Conservation (phyloP, 1,284 basidiomycete species). For the Trametes polyzona region DNA sequence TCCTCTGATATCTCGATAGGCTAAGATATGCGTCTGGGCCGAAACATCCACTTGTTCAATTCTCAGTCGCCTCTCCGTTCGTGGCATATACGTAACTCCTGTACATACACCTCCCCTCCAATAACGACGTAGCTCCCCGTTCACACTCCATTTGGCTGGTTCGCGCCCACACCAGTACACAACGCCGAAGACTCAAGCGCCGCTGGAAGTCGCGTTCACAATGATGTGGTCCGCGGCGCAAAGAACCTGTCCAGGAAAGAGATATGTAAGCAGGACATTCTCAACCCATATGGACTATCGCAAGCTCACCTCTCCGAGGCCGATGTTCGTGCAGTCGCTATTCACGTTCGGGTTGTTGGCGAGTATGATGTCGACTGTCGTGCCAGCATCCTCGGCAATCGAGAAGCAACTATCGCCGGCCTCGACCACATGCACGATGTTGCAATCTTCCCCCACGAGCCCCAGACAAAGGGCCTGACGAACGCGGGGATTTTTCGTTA, state of each 20-base stretch:
- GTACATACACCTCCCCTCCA: no score
- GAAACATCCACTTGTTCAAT: no score
- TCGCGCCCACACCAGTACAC: background rate
- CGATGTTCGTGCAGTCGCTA: constrained; percentile 46
- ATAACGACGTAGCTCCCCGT: no score
- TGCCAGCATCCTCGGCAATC: constrained; percentile 41
- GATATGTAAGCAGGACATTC: background rate
- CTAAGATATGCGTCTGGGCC: no score
- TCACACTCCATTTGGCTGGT: no score
- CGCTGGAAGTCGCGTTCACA: background rate
- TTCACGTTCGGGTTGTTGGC: constrained; percentile 61
- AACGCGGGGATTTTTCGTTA: background rate
- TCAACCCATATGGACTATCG: no score
- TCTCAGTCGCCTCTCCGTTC: no score
- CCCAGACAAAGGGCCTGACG: constrained; percentile 23
- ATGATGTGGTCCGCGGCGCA: background rate
- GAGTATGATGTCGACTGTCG: constrained; percentile 44
- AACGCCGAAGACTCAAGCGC: no score
- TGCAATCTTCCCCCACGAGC: constrained; percentile 22
- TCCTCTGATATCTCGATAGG: no score
- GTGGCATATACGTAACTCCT: no score
- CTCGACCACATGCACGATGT: constrained; percentile 32
- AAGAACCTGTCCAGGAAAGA: background rate
- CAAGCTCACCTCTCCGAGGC: background rate
- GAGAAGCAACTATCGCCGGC: constrained; percentile 45